These are phyloP conservation scores for Coprinopsis sp. DNA, from an alignment of 768 basidiomycete genomes.

Conservation along the genomic window DNA sequence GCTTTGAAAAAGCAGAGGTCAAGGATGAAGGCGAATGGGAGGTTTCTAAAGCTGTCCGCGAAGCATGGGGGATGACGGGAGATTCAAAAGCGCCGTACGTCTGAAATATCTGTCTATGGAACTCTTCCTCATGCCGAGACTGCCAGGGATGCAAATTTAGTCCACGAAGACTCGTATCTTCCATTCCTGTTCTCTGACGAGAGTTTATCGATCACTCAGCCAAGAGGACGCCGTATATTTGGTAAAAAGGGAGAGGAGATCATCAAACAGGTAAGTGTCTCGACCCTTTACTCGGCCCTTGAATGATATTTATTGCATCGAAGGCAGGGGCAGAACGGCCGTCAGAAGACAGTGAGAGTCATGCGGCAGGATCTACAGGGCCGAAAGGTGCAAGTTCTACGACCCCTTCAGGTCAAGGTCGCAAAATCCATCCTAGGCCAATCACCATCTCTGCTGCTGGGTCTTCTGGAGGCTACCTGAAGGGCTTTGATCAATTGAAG, in stretches of 20 bases:
- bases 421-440: slow-evolving; percentile 22
- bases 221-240: slow-evolving; percentile 46
- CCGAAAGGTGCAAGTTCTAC: too few relatives aligned
- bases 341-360: background rate
- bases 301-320: too few relatives aligned
- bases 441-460: slow-evolving; percentile 25
- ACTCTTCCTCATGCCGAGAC: background rate
- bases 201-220: slow-evolving; percentile 1
- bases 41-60: slow-evolving; percentile 13
- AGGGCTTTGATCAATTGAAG: slow-evolving; percentile 15
- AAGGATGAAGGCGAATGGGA: slow-evolving; percentile 17
- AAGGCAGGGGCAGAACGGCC: too few relatives aligned
- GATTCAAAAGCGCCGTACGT: background rate
- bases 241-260: slow-evolving; percentile 41
- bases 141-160: slow-evolving; percentile 9
- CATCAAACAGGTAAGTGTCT: slow-evolving; percentile 11
- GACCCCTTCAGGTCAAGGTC: slow-evolving; percentile 14
- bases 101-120: background rate
- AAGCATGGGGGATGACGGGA: slow-evolving; percentile 13
- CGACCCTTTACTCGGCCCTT: background rate
- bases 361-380: slow-evolving; percentile 2
- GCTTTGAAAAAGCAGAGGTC: slow-evolving; percentile 11
- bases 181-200: slow-evolving; percentile 14
- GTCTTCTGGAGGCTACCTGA: slow-evolving; percentile 17
- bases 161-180: slow-evolving; percentile 15